A percentile compares a stretch with the other conserved stretches of the same genome.
phyloP scores from a whole-genome alignment of 352 stramenopile genomes.

The Pythium brachiatum region DNA sequence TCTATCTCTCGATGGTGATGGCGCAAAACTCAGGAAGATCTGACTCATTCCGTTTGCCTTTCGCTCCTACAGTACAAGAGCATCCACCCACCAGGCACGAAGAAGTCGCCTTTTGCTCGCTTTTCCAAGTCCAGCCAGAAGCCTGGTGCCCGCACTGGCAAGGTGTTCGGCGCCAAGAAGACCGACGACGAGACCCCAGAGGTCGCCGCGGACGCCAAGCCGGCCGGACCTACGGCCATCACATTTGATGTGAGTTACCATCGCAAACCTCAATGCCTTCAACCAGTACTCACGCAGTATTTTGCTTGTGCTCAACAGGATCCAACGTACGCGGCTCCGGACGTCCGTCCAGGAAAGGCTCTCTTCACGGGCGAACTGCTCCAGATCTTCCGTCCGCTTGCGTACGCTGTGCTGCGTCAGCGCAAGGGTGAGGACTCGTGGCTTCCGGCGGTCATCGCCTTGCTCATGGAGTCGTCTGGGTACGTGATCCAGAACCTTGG shows the following conservation, averaged over 20 bases:
- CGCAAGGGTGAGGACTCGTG: constrained; percentile 55
- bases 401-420: constrained; percentile 70
- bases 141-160: constrained; percentile 63
- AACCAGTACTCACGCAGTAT: not conserved
- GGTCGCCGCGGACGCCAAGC: constrained; percentile 16
- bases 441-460: constrained; percentile 50
- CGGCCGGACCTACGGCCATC: constrained; percentile 37
- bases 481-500: constrained; percentile 16
- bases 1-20: too few species aligned
- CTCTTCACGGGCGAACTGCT: constrained; percentile 68
- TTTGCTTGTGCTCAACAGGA: constrained; percentile 29
- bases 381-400: constrained; percentile 70
- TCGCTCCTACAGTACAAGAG: constrained; percentile 21
- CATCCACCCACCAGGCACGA: constrained; percentile 25
- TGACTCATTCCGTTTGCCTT: not conserved
- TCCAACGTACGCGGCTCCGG: constrained; percentile 37
- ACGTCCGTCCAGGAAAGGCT: constrained; percentile 38
- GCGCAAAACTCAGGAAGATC: too few species aligned
- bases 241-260: constrained; percentile 44
- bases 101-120: constrained; percentile 49
- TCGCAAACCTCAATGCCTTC: not conserved
- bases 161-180: constrained; percentile 57
- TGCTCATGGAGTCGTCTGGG: constrained; percentile 62
- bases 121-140: constrained; percentile 59
- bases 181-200: constrained; percentile 7